Conservation (phyloP, 805 yeast genomes). For the Yarrowia sp. region DNA sequence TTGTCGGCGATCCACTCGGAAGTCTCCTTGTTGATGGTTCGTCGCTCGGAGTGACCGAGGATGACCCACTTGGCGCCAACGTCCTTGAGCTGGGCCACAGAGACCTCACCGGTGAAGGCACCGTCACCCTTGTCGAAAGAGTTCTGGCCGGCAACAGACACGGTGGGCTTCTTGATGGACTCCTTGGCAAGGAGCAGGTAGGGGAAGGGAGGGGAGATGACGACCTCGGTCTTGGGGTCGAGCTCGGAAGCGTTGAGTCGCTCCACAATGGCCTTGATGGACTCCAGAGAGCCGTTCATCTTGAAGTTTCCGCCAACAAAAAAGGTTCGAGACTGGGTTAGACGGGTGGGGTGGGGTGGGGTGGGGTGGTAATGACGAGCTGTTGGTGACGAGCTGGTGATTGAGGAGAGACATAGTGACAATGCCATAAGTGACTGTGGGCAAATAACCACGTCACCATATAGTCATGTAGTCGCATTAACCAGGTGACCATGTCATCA, state of each 20-base stretch:
- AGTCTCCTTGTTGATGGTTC: conserved; percentile 87
- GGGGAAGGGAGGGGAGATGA: conserved; percentile 94
- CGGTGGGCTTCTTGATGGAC: conserved; percentile 70
- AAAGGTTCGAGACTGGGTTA: conserved; percentile 76
- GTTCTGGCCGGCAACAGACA: conserved; percentile 90
- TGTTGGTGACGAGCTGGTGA: neutral
- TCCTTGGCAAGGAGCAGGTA: conserved; percentile 80
- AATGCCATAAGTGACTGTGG: too few relatives aligned
- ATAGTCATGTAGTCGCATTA: too few relatives aligned
- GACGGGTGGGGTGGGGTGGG: neutral
- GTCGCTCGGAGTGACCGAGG: conserved; percentile 98
- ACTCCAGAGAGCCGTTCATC: conserved; percentile 92
- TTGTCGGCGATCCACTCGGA: conserved; percentile 92
- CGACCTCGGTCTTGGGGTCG: conserved; percentile 85
- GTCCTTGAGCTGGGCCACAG: conserved; percentile 87
- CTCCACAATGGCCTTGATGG: conserved; percentile 82
- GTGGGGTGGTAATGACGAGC: neutral
- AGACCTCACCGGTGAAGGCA: conserved; percentile 97
- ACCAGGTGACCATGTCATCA: too few relatives aligned
- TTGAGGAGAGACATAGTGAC: too few relatives aligned
- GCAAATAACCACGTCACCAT: too few relatives aligned
- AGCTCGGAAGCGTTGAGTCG: conserved; percentile 79
- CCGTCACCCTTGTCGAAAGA: conserved; percentile 86
- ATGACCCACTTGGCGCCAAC: conserved; percentile 93
- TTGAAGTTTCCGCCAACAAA: conserved; percentile 99